phyloP scores from a whole-genome alignment of 768 basidiomycete genomes.

The Tricholoma sp. region DNA sequence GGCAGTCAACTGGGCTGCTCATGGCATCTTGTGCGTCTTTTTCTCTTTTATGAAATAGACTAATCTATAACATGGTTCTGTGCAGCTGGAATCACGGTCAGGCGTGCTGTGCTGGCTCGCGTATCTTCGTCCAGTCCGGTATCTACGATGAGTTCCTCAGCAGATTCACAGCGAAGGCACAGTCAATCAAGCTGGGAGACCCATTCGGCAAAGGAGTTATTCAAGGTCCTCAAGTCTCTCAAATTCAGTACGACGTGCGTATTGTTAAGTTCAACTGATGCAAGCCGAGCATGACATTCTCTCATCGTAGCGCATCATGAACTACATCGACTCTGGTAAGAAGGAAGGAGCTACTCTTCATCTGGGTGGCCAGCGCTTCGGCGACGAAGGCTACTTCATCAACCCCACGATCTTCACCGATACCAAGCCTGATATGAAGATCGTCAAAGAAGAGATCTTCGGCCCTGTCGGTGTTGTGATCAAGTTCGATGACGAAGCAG shows the following conservation, averaged over 20 bases:
- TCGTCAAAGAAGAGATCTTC: conserved; percentile 74
- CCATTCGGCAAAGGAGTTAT: conserved; percentile 56
- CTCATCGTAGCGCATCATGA: conserved; percentile 58
- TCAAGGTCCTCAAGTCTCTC: conserved; percentile 79
- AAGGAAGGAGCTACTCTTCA: conserved; percentile 64
- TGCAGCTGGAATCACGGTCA: conserved; percentile 68
- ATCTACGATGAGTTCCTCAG: conserved; percentile 81
- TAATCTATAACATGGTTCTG: background rate
- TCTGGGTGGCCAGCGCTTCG: conserved; percentile 57
- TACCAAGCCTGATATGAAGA: conserved; percentile 64
- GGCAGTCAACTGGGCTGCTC: conserved; percentile 60
- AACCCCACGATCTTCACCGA: conserved; percentile 73
- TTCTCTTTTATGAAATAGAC: background rate
- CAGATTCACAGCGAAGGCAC: conserved; percentile 52
- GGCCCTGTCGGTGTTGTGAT: conserved; percentile 3
- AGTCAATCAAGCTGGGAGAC: conserved; percentile 59
- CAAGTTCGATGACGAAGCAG: conserved; percentile 1
- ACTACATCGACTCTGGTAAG: conserved; percentile 74
- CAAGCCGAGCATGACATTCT: background rate
- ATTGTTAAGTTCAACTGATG: background rate
- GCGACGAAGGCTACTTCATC: conserved; percentile 56
- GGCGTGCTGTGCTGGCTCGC: conserved; percentile 78
- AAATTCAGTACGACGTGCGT: conserved; percentile 50
- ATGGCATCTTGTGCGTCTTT: conserved; percentile 62
- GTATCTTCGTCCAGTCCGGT: conserved; percentile 76